A percentile compares a stretch with the other conserved stretches of the same genome.
These are phyloP conservation scores for Vitis hybrid DNA, from an alignment of 177 flowering plant species.

Conservation along the genomic window DNA sequence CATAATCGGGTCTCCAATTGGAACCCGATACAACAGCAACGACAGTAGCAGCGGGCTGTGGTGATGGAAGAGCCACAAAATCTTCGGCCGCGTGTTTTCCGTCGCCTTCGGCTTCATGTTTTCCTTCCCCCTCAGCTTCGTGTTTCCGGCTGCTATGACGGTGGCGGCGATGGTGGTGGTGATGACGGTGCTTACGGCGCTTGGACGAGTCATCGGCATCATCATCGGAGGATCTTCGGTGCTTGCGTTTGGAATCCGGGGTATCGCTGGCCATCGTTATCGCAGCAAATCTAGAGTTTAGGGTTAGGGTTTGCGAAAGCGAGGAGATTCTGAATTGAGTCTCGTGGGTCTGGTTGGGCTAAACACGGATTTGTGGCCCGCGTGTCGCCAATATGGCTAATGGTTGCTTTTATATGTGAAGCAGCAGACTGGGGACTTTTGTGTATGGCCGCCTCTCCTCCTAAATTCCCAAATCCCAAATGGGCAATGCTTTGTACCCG, in stretches of 20 bases:
- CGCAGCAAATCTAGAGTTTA: constrained; percentile 16
- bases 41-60: background rate
- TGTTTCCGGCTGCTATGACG: constrained; percentile 42
- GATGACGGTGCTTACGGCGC: constrained; percentile 63
- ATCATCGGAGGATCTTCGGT: constrained; percentile 40
- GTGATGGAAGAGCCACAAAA: background rate
- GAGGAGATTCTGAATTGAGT: no score
- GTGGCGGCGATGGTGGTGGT: constrained; percentile 35
- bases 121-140: constrained; percentile 10
- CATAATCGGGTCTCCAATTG: constrained; percentile 32
- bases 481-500: no score
- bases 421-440: no score
- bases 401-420: no score
- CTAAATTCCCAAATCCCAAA: no score
- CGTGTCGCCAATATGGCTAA: no score
- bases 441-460: no score
- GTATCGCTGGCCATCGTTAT: constrained; percentile 45
- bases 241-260: constrained; percentile 34
- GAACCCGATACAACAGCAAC: constrained; percentile 1
- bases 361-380: no score
- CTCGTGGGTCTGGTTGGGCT: no score
- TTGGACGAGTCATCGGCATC: constrained; percentile 50
- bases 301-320: constrained; percentile 26
- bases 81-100: constrained; percentile 20
- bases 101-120: constrained; percentile 11